Base-by-base conservation (phyloP, 306 rosid species). In the Delonix regia region DNA sequence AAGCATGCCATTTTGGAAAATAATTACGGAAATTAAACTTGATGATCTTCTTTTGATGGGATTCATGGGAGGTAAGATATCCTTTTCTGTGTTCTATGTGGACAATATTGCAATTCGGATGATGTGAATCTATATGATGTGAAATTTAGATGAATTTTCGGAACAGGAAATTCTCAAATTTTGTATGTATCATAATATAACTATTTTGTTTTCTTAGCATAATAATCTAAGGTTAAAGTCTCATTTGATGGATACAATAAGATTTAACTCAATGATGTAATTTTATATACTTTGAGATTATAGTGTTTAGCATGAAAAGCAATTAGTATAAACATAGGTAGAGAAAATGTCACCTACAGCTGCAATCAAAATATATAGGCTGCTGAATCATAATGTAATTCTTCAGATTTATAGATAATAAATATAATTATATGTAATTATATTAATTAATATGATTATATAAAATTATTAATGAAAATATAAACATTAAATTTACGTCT, bases 1-100 rank as follows among this genome's bases (percentile, higher is more conserved):
- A 65, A 27, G 68, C 19, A 49, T 62, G 0, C 65, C 55, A 78
- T 66, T 39, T 66, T 65, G 66, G 33, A 77, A 77, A 51, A 51
- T 2, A 77, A 52, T 5, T 12, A 25, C 24, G 3, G 1, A 13
- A 38, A 52, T 21, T 77, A 41, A 66, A 65, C 33, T 66, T 77
- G 9, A 53, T 12, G 6, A 66, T 66, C 33, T 68, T 12, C 13
- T 68, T 77, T 53, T 16, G 44, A 55, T 55, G 59, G 18, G 21
- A n/a, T 9, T 68, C 47, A 51, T 65, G 56, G 15, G 28, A 39
- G 36, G 57, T 36, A 56, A 49, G 27, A 65, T 24, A 49, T 65
- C 64, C 9, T 69, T 45, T 25, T 45, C 21, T 55, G 9, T 56
- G 12, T 71, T 2, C 2, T 6, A 27, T 14, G 9, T 63, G 34